phyloP scores from a whole-genome alignment of 345 rosid genomes.

The Brassica rapa region DNA sequence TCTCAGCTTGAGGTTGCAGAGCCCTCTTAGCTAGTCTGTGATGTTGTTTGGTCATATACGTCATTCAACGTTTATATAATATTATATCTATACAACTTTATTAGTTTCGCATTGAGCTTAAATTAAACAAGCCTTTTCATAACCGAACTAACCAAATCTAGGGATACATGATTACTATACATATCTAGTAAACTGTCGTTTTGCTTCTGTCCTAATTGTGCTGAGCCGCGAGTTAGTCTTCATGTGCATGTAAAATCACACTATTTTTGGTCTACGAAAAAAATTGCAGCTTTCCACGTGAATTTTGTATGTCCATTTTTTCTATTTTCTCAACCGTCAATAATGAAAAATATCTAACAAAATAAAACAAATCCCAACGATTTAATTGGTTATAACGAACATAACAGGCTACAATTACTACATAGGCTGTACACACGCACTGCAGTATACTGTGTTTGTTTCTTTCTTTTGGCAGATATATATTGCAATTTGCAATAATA shows the following conservation, averaged over 20 bases:
- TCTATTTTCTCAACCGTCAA: not conserved
- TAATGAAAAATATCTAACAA: not conserved
- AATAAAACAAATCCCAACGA: not conserved
- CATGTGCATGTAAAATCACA: constrained; percentile 25
- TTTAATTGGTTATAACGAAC: constrained; percentile 15
- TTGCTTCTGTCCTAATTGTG: not conserved
- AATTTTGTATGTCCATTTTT: constrained; percentile 9
- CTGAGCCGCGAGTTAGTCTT: constrained; percentile 20
- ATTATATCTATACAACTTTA: not conserved
- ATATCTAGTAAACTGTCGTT: constrained; percentile 2
- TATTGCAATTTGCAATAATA: not conserved
- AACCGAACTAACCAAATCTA: not conserved
- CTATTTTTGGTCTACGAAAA: not conserved
- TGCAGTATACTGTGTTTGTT: not conserved
- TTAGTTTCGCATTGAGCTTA: not conserved
- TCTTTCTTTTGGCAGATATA: not conserved
- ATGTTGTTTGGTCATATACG: not conserved
- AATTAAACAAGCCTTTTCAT: not conserved
- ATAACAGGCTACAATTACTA: not conserved
- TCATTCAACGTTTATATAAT: not conserved
- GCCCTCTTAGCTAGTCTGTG: not conserved
- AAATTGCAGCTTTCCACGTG: constrained; percentile 1
- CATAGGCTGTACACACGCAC: not conserved
- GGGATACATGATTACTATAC: not conserved
- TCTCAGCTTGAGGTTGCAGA: not conserved